A percentile compares a stretch with the other conserved stretches of the same genome.
phyloP scores from a whole-genome alignment of 225 moss, liverwort and hornwort species.

The Lunularia cruciata region DNA sequence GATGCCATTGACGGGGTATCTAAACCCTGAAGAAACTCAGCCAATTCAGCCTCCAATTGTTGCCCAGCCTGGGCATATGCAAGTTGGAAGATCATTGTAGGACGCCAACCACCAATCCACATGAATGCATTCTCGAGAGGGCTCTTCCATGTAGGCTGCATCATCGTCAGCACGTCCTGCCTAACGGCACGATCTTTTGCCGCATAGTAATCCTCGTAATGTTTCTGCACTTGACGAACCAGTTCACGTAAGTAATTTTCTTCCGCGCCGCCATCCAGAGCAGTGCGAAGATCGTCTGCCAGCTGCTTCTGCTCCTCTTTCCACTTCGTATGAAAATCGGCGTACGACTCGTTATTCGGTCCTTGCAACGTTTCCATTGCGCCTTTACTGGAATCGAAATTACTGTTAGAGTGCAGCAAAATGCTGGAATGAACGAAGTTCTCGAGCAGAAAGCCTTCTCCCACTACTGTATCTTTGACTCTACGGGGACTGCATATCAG shows the following conservation, averaged over 20 bases:
- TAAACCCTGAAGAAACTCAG: slow-evolving; percentile 44
- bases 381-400: too few relatives aligned
- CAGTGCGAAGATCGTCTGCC: slow-evolving; percentile 24
- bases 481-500: too few relatives aligned
- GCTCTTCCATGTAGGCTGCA: slow-evolving; percentile 48
- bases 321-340: slow-evolving; percentile 31
- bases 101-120: slow-evolving; percentile 66
- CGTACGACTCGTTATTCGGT: slow-evolving; percentile 22
- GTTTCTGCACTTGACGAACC: slow-evolving; percentile 23
- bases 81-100: slow-evolving; percentile 50
- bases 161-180: slow-evolving; percentile 45
- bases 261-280: slow-evolving; percentile 13
- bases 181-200: slow-evolving; percentile 43
- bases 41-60: slow-evolving; percentile 51
- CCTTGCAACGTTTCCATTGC: slow-evolving; percentile 35
- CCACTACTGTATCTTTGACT: too few relatives aligned
- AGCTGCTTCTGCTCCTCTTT: slow-evolving; percentile 21
- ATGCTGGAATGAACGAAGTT: too few relatives aligned
- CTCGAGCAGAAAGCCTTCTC: too few relatives aligned
- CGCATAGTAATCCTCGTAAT: slow-evolving; percentile 44
- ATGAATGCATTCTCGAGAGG: slow-evolving; percentile 53
- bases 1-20: slow-evolving; percentile 48
- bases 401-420: too few relatives aligned
- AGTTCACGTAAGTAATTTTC: slow-evolving; percentile 24
- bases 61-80: slow-evolving; percentile 54